Evolutionary conservation across 768 basidiomycete genomes (phyloP).

Genomic region (Roridomyces roridus): DNA sequence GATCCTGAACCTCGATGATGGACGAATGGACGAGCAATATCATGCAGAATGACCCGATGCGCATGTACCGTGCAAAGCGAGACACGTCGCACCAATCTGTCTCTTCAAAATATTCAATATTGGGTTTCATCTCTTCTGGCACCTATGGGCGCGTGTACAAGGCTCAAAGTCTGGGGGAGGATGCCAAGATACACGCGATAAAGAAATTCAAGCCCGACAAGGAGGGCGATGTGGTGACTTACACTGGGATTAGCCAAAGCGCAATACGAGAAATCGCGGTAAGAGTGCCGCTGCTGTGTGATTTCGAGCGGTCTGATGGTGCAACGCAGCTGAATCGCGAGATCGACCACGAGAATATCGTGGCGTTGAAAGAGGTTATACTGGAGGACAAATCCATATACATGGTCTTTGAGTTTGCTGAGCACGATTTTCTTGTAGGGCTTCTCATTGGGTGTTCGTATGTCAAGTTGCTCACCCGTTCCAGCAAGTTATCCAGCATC

Average conservation of each 20-base stretch:
- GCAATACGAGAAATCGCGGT: conserved; percentile 97
- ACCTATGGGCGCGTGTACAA: conserved; percentile 99
- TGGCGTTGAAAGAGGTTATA: conserved; percentile 92
- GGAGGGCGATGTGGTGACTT: conserved; percentile 94
- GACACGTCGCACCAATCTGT: conserved; percentile 74
- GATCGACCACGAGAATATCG: conserved; percentile 89
- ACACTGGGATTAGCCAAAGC: conserved; percentile 98
- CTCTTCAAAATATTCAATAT: conserved; percentile 84
- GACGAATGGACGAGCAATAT: conserved; percentile 45
- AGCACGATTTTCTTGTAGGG: conserved; percentile 96
- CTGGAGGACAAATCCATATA: conserved; percentile 98
- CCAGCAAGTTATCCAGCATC: conserved; percentile 98
- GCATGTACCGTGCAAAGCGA: conserved; percentile 79
- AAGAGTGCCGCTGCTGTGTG: conserved; percentile 34
- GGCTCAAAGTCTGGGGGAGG: conserved; percentile 77
- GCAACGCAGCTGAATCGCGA: conserved; percentile 79
- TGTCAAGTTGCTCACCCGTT: neutral
- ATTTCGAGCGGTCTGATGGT: neutral
- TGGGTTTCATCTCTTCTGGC: conserved; percentile 98
- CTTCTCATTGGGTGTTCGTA: conserved; percentile 1
- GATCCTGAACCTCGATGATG: too few relatives aligned
- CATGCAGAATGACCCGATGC: conserved; percentile 83
- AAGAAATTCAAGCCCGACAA: conserved; percentile 99
- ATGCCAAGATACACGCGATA: conserved; percentile 85
- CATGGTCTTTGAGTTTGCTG: conserved; percentile 99